A percentile compares a stretch with the other conserved stretches of the same genome.
phyloP scores from a whole-genome alignment of 371 early-diverging fungal genomes.

The Apophysomyces trapeziformis region DNA sequence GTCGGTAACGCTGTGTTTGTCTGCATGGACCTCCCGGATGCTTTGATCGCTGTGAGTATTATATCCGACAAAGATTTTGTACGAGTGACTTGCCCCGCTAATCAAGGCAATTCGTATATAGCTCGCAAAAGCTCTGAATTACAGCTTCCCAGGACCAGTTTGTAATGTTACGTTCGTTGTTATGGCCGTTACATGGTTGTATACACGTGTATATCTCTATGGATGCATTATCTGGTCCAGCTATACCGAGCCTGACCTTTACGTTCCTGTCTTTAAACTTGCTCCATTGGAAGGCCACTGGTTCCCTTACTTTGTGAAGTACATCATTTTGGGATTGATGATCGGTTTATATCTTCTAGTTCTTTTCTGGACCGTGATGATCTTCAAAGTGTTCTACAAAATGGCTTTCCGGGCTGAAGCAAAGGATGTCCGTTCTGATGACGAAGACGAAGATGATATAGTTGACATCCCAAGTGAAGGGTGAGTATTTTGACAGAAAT shows the following conservation, averaged over 20 bases:
- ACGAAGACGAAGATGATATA: constrained; percentile 55
- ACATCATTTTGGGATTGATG: constrained; percentile 53
- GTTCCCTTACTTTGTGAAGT: constrained; percentile 54
- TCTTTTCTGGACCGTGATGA: constrained; percentile 69
- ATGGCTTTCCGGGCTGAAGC: constrained; percentile 59
- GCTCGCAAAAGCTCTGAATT: constrained; percentile 68
- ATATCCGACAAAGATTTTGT: background rate
- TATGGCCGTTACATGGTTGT: constrained; percentile 75
- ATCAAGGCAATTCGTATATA: constrained; percentile 18
- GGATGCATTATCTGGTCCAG: constrained; percentile 55
- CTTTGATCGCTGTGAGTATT: constrained; percentile 71
- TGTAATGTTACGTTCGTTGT: constrained; percentile 65
- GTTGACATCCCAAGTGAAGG: constrained; percentile 36
- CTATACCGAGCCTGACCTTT: constrained; percentile 45
- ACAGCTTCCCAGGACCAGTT: constrained; percentile 45
- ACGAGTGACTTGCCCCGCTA: background rate
- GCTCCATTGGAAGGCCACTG: constrained; percentile 51
- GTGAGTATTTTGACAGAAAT: background rate
- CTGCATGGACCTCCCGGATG: constrained; percentile 80
- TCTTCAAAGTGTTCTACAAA: constrained; percentile 63
- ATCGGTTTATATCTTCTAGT: constrained; percentile 49
- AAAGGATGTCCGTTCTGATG: constrained; percentile 70
- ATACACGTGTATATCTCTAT: constrained; percentile 70
- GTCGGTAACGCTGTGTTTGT: constrained; percentile 80
- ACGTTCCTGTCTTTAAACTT: constrained; percentile 45